Base-by-base conservation (phyloP, 306 rosid genomes). In the Gleditsia sinensis region DNA sequence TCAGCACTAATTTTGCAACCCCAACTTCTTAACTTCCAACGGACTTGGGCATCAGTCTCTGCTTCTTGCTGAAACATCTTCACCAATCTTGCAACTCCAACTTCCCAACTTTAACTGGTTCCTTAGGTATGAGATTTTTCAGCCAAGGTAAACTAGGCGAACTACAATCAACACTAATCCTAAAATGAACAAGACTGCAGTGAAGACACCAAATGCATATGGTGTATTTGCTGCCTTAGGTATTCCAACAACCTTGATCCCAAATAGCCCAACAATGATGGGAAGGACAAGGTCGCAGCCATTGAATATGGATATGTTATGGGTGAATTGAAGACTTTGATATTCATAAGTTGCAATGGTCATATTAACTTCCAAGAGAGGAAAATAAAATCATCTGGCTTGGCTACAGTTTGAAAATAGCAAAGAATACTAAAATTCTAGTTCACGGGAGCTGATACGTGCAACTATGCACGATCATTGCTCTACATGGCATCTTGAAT, bases 61-160 rank as follows among this genome's bases (percentile, higher is more conserved):
- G 99, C 99, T 40, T 95, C 99, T n/a, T 92, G 97, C 86, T 95
- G 92, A 74, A 94, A 94, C 91, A 87, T 80, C 79, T 87, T 83
- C 49, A 94, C 98, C 63, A 90, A 55, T 57, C 88, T 33, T 95
- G 84, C 30, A 95, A 88, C 81, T 95, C 96, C 77, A 95, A 70
- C 80, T 78, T 92, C 88, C 96, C 86, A 25, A 90, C 89, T 74
- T 87, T 84, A 13, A 95, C 98, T 78, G 83, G 57, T 9, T 84
- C 92, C 58, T 71, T 92, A 5, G 60, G 59, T 66, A 87, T 14
- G 2, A 98, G 99, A 40, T 16, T 69, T 72, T 92, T 88, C 76
- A 92, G 63, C 7, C 99, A 9, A 95, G 93, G 84, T 81, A 92
- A 58, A 90, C 36, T 28, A 83, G 59, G 12, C 99, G 91, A 9